Evolutionary conservation across 352 stramenopile genomes (phyloP).

Genomic region (Phytophthora multivora): DNA sequence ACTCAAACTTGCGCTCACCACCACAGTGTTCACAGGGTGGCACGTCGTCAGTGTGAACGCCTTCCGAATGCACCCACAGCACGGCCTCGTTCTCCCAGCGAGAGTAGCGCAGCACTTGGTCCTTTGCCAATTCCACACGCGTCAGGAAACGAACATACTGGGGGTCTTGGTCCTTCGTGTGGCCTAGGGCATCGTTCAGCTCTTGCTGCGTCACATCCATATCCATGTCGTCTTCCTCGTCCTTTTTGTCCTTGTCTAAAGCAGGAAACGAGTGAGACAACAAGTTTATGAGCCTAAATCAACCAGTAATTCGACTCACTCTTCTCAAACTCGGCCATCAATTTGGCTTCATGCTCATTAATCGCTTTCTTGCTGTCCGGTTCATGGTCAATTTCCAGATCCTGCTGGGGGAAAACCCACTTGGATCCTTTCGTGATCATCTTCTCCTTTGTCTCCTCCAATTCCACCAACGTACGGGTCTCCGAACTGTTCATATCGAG

Average conservation of each 20-base stretch:
- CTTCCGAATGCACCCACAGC: constrained; percentile 88
- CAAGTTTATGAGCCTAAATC: background rate
- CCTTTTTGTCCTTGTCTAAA: constrained; percentile 20
- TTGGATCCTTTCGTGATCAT: constrained; percentile 62
- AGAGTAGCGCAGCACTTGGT: constrained; percentile 89
- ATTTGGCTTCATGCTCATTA: constrained; percentile 77
- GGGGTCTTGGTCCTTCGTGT: constrained; percentile 68
- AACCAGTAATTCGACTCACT: constrained; percentile 32
- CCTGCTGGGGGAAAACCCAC: constrained; percentile 77
- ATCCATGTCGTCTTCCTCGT: constrained; percentile 66
- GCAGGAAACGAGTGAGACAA: background rate
- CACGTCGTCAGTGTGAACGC: constrained; percentile 47
- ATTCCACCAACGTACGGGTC: constrained; percentile 47
- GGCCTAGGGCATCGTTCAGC: constrained; percentile 70
- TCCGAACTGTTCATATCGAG: constrained; percentile 32
- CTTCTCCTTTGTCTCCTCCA: constrained; percentile 26
- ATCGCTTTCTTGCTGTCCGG: constrained; percentile 60
- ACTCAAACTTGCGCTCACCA: constrained; percentile 90
- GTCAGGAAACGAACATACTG: constrained; percentile 85
- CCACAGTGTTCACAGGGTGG: constrained; percentile 86
- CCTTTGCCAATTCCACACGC: constrained; percentile 78
- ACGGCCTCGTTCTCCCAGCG: constrained; percentile 87
- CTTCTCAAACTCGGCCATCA: constrained; percentile 75
- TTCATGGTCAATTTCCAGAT: constrained; percentile 82
- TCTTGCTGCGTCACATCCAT: constrained; percentile 81